These are phyloP conservation scores for Tilletia walkeri DNA, from an alignment of 1,284 basidiomycete species.

Conservation along the genomic window DNA sequence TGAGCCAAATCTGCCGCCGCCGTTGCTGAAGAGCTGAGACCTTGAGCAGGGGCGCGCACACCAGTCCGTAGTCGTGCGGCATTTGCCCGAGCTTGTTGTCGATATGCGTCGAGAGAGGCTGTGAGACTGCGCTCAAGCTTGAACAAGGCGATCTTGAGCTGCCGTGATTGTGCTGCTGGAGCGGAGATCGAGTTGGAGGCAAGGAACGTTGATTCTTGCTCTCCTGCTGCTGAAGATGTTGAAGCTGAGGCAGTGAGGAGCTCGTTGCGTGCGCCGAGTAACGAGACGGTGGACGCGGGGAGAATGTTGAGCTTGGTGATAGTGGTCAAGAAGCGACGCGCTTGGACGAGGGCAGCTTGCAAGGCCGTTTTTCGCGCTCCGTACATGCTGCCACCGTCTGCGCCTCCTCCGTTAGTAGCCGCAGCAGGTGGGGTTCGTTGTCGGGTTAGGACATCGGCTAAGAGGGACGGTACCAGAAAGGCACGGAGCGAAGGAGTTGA, in stretches of 20 bases:
- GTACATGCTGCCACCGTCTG: background rate
- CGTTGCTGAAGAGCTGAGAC: background rate
- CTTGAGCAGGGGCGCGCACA: background rate
- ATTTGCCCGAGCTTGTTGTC: constrained; percentile 17
- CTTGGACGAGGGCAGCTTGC: constrained; percentile 21
- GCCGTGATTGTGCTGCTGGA: constrained; percentile 23
- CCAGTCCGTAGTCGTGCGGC: background rate
- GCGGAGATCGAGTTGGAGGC: background rate
- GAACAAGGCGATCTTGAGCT: constrained; percentile 46
- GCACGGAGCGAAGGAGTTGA: constrained; percentile 42
- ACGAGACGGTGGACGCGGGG: constrained; percentile 21
- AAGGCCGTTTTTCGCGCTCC: constrained; percentile 25
- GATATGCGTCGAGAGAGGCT: constrained; percentile 34
- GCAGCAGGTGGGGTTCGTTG: constrained; percentile 7
- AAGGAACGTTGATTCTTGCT: background rate
- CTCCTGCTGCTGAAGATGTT: background rate
- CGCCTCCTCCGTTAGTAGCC: constrained; percentile 21
- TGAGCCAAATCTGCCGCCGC: background rate
- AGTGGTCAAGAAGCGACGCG: constrained; percentile 26
- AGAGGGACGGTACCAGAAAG: constrained; percentile 39
- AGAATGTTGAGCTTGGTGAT: constrained; percentile 27
- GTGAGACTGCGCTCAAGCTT: constrained; percentile 41
- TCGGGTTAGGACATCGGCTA: constrained; percentile 25
- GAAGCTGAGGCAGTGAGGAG: background rate
- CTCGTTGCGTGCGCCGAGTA: constrained; percentile 12